A percentile compares a stretch with the other conserved stretches of the same genome.
Evolutionary conservation across 2,329 filamentous ascomycete species (phyloP).

Genomic region (Aspergillus oerlinghausenensis): DNA sequence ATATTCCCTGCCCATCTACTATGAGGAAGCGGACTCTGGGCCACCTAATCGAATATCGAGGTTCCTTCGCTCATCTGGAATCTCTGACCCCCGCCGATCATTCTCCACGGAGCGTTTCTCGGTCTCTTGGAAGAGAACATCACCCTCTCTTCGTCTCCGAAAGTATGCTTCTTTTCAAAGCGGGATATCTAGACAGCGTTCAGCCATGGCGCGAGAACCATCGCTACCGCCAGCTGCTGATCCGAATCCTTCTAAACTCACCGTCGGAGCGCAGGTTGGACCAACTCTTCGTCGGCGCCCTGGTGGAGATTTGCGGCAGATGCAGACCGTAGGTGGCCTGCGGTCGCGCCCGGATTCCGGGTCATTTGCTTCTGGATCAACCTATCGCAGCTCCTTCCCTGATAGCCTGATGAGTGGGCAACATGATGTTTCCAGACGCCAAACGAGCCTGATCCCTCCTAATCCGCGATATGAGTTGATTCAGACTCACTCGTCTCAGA

Average conservation of each 20-base stretch:
- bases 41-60: constrained; percentile 9
- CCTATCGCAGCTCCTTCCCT: constrained; percentile 27
- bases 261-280: constrained; percentile 22
- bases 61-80: constrained; percentile 13
- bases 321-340: constrained; percentile 60
- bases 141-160: constrained; percentile 34
- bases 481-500: constrained; percentile 53
- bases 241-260: constrained; percentile 14
- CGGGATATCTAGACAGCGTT: constrained; percentile 31
- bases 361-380: constrained; percentile 35
- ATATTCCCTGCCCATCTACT: constrained; percentile 26
- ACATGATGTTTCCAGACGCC: constrained; percentile 18
- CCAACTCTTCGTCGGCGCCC: constrained; percentile 66
- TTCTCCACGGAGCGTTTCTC: constrained; percentile 24
- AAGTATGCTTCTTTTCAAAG: constrained; percentile 45
- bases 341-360: constrained; percentile 39
- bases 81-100: constrained; percentile 21
- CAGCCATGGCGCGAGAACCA: constrained; percentile 21
- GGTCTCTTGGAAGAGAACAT: constrained; percentile 21
- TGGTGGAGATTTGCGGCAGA: constrained; percentile 69
- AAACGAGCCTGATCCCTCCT: constrained; percentile 25
- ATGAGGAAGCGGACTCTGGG: constrained; percentile 18
- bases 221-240: constrained; percentile 13
- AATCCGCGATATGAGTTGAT: constrained; percentile 40
- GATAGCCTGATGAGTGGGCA: constrained; percentile 15